Evolutionary conservation across 345 rosid genomes (phyloP).

Genomic region (Eucalyptus leucophloia): DNA sequence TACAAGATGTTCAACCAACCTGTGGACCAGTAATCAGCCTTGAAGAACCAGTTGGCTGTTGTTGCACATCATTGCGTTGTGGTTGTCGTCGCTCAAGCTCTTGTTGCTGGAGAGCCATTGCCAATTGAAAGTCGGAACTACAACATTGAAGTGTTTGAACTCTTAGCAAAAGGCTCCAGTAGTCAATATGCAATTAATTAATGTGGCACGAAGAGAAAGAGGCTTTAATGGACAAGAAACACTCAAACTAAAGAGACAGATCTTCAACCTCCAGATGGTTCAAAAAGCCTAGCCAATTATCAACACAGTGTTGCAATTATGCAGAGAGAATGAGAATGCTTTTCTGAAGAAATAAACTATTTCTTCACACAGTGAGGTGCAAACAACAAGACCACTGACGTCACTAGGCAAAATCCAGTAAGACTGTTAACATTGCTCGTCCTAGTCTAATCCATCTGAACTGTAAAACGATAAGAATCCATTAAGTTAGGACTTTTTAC

Average conservation of each 20-base stretch:
- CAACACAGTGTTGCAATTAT: neutral
- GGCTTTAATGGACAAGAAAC: neutral
- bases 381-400: neutral
- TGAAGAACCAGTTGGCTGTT: constrained; percentile 38
- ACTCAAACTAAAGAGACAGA: neutral
- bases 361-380: neutral
- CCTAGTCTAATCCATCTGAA: neutral
- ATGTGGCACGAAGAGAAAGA: neutral
- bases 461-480: neutral
- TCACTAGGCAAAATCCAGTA: neutral
- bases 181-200: neutral
- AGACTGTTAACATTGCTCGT: neutral
- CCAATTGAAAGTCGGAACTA: constrained; percentile 93
- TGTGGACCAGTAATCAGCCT: constrained; percentile 80
- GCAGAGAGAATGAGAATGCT: neutral
- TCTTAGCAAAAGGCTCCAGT: neutral
- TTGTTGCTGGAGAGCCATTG: constrained; percentile 95
- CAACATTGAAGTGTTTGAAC: neutral
- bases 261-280: neutral
- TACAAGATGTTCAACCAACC: constrained; percentile 21
- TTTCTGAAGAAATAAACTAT: neutral
- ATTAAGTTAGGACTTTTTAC: constrained; percentile 28
- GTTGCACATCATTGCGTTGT: constrained; percentile 43
- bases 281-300: neutral
- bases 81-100: constrained; percentile 87